Evolutionary conservation across 163 green algal species (phyloP), one percentile per base, ranked within the genome.

Genomic region (Scenedesmus sp.): DNA sequence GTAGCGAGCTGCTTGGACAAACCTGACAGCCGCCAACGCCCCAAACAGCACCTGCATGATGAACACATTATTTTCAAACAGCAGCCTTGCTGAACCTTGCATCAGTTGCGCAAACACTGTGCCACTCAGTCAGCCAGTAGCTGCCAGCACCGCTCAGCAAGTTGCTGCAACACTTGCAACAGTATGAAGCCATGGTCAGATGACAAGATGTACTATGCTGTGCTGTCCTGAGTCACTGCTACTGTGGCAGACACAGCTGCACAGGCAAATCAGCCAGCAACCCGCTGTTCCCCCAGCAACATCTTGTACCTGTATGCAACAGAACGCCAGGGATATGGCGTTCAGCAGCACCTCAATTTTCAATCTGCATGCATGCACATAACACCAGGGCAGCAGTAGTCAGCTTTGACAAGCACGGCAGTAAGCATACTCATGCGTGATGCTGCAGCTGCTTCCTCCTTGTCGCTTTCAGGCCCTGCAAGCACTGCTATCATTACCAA

Each of bases 341-440:
- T 95, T 95, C 0, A 94, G 18, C 24, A 96, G 42, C 33, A 92
- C 79, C 73, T 96, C 94, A 20, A 95, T 89, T 56, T 94, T 95
- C 37, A 96, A 83, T 70, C 94, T 96, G 92, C 68, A 90, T 2
- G n/a, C n/a, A n/a, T n/a, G n/a, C n/a, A 20, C 30, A 18, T 2
- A 16, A 40, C 20, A 70, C 20, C 56, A 61, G 18, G 35, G 22
- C 1, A 56, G 80, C n/a, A 65, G 49, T 16, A 20, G 68, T 22
- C 24, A 35, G 3, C 5, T 10, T 35, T 56, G 13, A 73, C 24
- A 9, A 73, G 61, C 22, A 73, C 53, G 4, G 9, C 53, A 20
- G 53, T 16, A 65, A 26, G 53, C 24, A 4, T 20, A 24, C 2
- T n/a, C n/a, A n/a, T 56, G 46, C 46, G 46, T 56, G 46, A 10